Base-by-base conservation (phyloP, 78 protist species). In the Polysphondylium violaceum region DNA sequence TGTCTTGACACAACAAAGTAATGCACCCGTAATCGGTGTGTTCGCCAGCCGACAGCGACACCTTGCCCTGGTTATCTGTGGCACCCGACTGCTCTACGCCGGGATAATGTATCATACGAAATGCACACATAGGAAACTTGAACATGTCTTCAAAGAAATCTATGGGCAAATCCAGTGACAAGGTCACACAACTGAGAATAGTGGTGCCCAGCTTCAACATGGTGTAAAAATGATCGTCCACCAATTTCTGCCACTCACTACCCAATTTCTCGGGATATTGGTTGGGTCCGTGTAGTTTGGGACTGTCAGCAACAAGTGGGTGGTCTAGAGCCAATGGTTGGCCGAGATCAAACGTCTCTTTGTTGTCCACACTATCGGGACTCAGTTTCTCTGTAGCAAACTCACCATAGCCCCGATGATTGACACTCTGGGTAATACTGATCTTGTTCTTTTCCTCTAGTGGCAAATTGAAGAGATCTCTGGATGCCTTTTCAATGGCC, bases 401-500 rank as follows among this genome's bases (percentile, higher is more conserved):
- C 1, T 31, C 65, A 19, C 61, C 73, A 60, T 77, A 77, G 2
- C 87, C 87, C 11, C 72, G 3, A 44, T 65, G 51, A 35, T 43
- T 21, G 3, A 25, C 4, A 47, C 41, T 60, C 41, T 73, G 31
- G n/a, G n/a, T 9, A 59, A 90, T 44, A 33, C 33, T 56, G 27
- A 50, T 33, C 58, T 64, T 51, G 51, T 43, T 40, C 83, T 90
- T 90, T 38, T 77, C 87, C 4, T 56, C 94, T 0, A 68, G 0
- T 0, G 77, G 73, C 0, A 65, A 29, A 4, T 23, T 27, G 47
- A 90, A 90, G 61, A 90, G 76, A 19, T 65, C 31, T 8, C 23
- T 29, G 17, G 81, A 8, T 4, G 41, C 43, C 0, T 38, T 11
- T 16, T 41, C n/a, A 9, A 90, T 44, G 73, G 27, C 38, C 41